Base-by-base conservation (phyloP, 169 alveolate species). In the Babesia microti region DNA sequence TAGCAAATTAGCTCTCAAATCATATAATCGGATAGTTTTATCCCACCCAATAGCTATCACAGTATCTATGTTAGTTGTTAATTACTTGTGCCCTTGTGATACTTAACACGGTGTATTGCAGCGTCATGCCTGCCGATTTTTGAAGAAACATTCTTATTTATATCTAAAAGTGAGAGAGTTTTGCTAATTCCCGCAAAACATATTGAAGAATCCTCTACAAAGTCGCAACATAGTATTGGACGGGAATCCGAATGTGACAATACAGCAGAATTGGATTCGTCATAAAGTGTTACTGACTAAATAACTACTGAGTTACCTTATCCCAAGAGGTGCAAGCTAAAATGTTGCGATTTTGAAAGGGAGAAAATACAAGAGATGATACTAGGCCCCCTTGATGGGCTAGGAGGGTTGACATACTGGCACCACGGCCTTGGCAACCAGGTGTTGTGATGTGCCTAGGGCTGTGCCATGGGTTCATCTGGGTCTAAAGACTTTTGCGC, bases 241-340 rank as follows among this genome's bases (percentile, higher is more conserved):
- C 68, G 34, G 19, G 49, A 17, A 44, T 18, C 34, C 17, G 33
- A 24, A 56, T 12, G 22, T 45, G 14, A 18, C 18, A 22, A 45
- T 7, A 2, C 23, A 6, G 19, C 44, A n/a, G n/a, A 24, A 5
- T 28, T 30, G 11, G 28, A 47, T 14, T 49, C 43, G 6, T 56
- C 58, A 26, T 65, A 55, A 17, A 65, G 4, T 39, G 33, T 53
- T 6, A 65, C 32, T 7, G 70, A 54, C 76, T 65, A 42, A 12
- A 6, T 4, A 6, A 21, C n/a, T 17, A 39, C 11, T 2, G 12
- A 7, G 56, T 9, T n/a, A 65, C 76, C 65, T 65, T 41, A 52
- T 65, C 76, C 76, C 76, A 65, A 32, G 76, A 42, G 18, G 76
- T 18, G n/a, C 48, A n/a, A 17, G 76, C 70, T 21, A 65, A 63